phyloP scores from a whole-genome alignment of 352 stramenopile genomes.

The Phytophthora megakarya region DNA sequence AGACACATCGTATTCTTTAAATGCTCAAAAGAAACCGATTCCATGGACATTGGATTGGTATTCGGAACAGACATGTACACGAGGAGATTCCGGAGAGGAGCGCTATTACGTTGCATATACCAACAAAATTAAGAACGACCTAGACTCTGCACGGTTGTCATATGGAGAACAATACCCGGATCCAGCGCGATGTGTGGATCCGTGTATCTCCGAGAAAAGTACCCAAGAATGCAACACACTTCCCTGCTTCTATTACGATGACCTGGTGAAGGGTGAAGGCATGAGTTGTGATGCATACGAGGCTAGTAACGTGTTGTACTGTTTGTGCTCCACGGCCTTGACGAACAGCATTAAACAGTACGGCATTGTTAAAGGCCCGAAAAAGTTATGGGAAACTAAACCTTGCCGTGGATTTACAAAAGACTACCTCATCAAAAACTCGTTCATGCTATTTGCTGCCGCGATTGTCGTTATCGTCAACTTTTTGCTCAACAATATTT shows the following conservation, averaged over 20 bases:
- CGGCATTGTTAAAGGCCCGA: constrained; percentile 42
- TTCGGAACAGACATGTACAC: constrained; percentile 18
- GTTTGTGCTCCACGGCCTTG: constrained; percentile 48
- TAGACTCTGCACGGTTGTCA: constrained; percentile 18
- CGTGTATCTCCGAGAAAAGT: constrained; percentile 41
- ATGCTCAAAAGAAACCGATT: constrained; percentile 14
- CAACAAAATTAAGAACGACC: constrained; percentile 32
- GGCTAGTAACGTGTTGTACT: constrained; percentile 46
- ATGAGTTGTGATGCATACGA: constrained; percentile 43
- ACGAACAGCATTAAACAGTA: constrained; percentile 32
- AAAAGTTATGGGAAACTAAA: constrained; percentile 38
- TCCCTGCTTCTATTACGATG: constrained; percentile 50
- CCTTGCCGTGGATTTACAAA: constrained; percentile 52
- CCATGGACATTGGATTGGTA: constrained; percentile 41
- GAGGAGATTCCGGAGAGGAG: constrained; percentile 10
- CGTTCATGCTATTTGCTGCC: constrained; percentile 47
- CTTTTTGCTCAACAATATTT: constrained; percentile 45
- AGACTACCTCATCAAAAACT: constrained; percentile 54
- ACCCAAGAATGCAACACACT: constrained; percentile 42
- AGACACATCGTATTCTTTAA: constrained; percentile 23
- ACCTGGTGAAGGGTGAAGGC: constrained; percentile 18
- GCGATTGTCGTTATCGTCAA: constrained; percentile 56
- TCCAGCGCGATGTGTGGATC: constrained; percentile 40
- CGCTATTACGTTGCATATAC: constrained; percentile 47
- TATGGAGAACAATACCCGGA: constrained; percentile 16